Evolutionary conservation across 2,329 filamentous ascomycete genomes (phyloP), one percentile per base, ranked within the genome.

Genomic region (Ambrosiella cleistominuta): DNA sequence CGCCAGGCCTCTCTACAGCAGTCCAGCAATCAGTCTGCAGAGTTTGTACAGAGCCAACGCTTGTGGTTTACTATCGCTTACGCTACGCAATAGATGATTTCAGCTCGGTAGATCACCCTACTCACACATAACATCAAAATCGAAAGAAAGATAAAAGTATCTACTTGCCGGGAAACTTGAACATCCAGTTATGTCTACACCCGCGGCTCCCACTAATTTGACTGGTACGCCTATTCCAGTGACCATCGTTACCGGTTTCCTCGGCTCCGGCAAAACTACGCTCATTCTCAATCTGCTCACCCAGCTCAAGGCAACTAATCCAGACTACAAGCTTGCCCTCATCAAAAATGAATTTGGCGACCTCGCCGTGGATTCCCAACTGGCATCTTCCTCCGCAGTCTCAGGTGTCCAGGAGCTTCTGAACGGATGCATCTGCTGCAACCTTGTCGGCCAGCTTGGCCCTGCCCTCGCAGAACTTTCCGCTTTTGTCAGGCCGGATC

Each of bases 311-410:
- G 82, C 83, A n/a, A 72, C 78, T 57, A 85, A 82, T 68, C 79
- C 81, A 1, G 63, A 68, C 63, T 97, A 98, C 80, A 86, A 85
- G 60, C 86, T 98, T 63, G 93, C 91, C 1, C 82, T 98, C 13
- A 80, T 98, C 58, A 98, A 98, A 70, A 98, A 98, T 71, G 93
- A 98, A 72, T 97, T 96, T 70, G 93, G 93, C 67, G 90, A 97
- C 69, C 72, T 98, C 47, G 90, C 89, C 40, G 78, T 98, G 68
- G 93, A 98, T 74, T 93, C 87, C 1, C 87, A 95, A 69, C 83
- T 98, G 37, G 91, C 93, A 13, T 77, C 85, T 0, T 85, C 85
- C 12, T 81, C 81, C 54, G 83, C 90, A 62, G 89, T 98, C 64
- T 85, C 88, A 0, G 91, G 89, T 58, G 90, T 95, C 3, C 86